Evolutionary conservation across 2,329 filamentous ascomycete species (phyloP).

Genomic region (Cladosporium sp.): DNA sequence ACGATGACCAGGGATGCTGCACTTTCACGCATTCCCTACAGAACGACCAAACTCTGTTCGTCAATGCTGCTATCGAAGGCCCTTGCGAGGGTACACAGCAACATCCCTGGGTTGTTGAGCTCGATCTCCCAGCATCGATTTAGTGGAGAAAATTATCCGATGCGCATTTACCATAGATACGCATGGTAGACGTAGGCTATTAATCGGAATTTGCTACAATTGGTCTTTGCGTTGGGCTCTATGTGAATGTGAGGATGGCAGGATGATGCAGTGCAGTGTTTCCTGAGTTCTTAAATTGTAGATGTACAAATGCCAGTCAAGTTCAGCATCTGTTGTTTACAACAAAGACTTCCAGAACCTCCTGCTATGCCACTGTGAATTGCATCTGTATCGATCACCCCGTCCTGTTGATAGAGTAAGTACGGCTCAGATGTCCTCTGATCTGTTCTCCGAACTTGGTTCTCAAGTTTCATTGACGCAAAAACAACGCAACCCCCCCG

Average conservation of each 20-base stretch:
- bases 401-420: too few species aligned
- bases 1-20: conserved; percentile 14
- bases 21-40: conserved; percentile 22
- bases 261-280: not conserved
- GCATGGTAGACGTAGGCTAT: not conserved
- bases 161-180: not conserved
- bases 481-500: too few species aligned
- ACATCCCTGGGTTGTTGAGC: conserved; percentile 59
- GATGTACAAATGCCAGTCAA: not conserved
- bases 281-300: not conserved
- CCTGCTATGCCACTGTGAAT: not conserved
- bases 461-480: too few species aligned
- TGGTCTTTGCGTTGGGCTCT: not conserved
- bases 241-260: not conserved
- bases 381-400: too few species aligned
- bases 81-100: conserved; percentile 41
- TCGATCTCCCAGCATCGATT: conserved; percentile 43
- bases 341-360: not conserved
- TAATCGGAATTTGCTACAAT: not conserved
- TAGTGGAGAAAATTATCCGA: not conserved
- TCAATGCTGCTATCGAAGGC: conserved; percentile 61
- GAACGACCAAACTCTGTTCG: conserved; percentile 56
- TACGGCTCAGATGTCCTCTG: too few species aligned
- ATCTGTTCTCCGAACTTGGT: too few species aligned
- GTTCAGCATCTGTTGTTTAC: not conserved